These are phyloP conservation scores for Pouteria glomerata DNA, from an alignment of 148 eudicot species.

Conservation along the genomic window DNA sequence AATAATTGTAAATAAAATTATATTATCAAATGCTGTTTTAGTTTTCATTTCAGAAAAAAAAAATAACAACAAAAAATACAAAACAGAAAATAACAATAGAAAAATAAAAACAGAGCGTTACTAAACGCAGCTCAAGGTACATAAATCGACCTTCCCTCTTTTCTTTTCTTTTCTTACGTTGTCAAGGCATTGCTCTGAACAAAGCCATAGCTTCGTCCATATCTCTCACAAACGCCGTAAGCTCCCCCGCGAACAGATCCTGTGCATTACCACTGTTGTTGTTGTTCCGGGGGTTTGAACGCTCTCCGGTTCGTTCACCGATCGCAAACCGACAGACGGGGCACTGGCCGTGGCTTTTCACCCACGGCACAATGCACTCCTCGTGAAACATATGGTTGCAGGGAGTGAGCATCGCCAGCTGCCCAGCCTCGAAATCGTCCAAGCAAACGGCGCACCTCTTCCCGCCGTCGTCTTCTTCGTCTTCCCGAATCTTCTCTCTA, in stretches of 20 bases:
- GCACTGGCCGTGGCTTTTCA: slow-evolving; percentile 62
- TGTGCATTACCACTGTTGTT: neutral
- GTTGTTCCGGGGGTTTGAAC: neutral
- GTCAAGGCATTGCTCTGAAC: too few species aligned
- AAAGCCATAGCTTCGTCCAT: slow-evolving; percentile 32
- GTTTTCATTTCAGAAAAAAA: too few species aligned
- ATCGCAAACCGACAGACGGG: slow-evolving; percentile 65
- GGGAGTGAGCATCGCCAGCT: slow-evolving; percentile 54
- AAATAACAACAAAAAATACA: too few species aligned
- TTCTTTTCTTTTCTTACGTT: too few species aligned
- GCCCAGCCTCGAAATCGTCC: slow-evolving; percentile 61
- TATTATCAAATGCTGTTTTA: too few species aligned
- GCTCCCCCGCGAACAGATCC: slow-evolving; percentile 14
- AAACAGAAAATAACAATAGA: too few species aligned
- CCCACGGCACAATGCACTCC: slow-evolving; percentile 91
- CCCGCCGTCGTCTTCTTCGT: slow-evolving; percentile 30
- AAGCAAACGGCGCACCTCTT: slow-evolving; percentile 77
- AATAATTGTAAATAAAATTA: too few species aligned
- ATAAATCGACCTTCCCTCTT: too few species aligned
- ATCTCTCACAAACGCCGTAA: slow-evolving; percentile 29
- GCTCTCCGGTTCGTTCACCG: slow-evolving; percentile 14
- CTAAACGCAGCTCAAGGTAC: too few species aligned
- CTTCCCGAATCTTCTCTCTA: neutral
- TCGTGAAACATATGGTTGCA: slow-evolving; percentile 92
- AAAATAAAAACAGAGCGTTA: too few species aligned